Evolutionary conservation across 1,284 basidiomycete species (phyloP).

Genomic region (Cryptococcus maquisensis): DNA sequence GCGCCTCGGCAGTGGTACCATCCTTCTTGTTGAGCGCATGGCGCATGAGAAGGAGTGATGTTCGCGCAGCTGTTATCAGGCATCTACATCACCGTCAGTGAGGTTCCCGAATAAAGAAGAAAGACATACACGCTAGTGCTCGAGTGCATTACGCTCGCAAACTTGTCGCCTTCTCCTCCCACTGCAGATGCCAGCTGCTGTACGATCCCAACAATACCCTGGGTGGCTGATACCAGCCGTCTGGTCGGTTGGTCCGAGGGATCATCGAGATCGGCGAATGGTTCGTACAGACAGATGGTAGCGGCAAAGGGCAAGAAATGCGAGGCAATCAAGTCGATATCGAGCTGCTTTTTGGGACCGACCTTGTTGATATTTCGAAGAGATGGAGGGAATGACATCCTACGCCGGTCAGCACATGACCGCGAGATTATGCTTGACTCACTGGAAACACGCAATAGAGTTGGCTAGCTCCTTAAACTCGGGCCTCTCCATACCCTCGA

Average conservation of each 20-base stretch:
- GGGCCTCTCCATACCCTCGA: conserved; percentile 41
- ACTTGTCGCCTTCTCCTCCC: conserved; percentile 15
- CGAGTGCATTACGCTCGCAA: conserved; percentile 38
- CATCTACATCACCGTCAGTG: conserved; percentile 13
- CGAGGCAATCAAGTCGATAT: conserved; percentile 41
- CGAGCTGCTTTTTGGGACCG: conserved; percentile 22
- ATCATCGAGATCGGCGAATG: conserved; percentile 43
- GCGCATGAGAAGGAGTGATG: conserved; percentile 37
- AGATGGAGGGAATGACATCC: conserved; percentile 39
- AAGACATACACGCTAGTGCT: conserved; percentile 34
- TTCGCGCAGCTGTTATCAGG: conserved; percentile 39
- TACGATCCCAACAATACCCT: conserved; percentile 35
- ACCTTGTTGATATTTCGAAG: conserved; percentile 26
- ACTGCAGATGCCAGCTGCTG: conserved; percentile 33
- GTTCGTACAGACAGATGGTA: conserved; percentile 45
- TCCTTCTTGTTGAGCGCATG: conserved; percentile 38
- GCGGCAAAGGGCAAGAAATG: conserved; percentile 42
- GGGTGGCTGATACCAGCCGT: conserved; percentile 36
- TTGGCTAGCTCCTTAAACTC: conserved; percentile 46
- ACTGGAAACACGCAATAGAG: conserved; percentile 42
- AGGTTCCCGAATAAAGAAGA: background rate
- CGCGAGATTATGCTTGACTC: conserved; percentile 2
- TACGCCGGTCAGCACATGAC: conserved; percentile 10
- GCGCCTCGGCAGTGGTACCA: conserved; percentile 21
- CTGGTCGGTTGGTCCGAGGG: conserved; percentile 34